Percentiles rank a stretch among this genome's conserved stretches.
phyloP scores from a whole-genome alignment of 2,329 filamentous ascomycete species.

The Escovopsis weberi region DNA sequence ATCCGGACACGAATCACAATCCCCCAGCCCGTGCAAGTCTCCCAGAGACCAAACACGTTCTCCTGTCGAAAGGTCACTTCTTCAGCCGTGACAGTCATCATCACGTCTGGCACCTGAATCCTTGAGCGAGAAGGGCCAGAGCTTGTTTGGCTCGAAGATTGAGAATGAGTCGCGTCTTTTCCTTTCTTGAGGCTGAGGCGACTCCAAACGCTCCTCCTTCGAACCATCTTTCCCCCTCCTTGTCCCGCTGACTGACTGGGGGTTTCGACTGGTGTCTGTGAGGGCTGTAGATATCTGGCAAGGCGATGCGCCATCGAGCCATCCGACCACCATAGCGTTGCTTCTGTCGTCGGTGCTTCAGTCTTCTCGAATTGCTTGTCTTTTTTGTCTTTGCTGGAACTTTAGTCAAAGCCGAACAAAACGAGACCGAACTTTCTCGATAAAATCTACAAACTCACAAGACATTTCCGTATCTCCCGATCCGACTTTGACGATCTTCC shows the following conservation, averaged over 20 bases:
- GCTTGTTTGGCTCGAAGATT: no score
- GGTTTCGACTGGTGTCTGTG: no score
- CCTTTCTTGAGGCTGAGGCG: constrained; percentile 10
- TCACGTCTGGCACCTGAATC: constrained; percentile 12
- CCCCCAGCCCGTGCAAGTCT: constrained; percentile 34
- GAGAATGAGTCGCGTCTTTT: no score
- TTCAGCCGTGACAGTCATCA: constrained; percentile 28
- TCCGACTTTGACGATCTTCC: constrained; percentile 18
- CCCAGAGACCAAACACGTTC: constrained; percentile 37
- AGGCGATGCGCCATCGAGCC: constrained; percentile 30
- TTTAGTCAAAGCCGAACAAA: no score
- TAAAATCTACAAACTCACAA: not conserved
- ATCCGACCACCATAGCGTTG: constrained; percentile 31
- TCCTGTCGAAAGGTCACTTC: constrained; percentile 36
- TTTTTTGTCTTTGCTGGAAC: no score
- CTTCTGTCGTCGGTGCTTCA: not conserved
- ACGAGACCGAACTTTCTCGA: not conserved
- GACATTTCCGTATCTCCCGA: not conserved
- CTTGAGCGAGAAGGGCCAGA: not conserved
- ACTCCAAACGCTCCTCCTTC: constrained; percentile 20
- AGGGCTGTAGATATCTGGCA: constrained; percentile 28
- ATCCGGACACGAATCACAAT: constrained; percentile 28
- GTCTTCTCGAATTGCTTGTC: no score
- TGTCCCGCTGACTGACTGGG: constrained; percentile 10
- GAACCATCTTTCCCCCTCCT: constrained; percentile 16